Base-by-base conservation (phyloP, 345 rosid species). In the Eucalyptus tenuipes region DNA sequence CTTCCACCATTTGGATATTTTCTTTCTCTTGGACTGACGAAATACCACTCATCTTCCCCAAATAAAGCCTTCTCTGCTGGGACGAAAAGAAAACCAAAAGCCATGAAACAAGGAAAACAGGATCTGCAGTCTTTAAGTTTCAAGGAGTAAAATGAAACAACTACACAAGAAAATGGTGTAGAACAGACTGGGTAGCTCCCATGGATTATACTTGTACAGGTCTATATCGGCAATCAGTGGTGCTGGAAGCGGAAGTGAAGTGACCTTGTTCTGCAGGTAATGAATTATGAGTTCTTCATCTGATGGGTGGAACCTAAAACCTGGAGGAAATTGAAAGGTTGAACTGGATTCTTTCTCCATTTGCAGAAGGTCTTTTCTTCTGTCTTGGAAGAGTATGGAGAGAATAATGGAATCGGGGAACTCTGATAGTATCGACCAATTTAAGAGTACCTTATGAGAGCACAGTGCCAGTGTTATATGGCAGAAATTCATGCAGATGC, bases 21-120 rank as follows among this genome's bases (percentile, higher is more conserved):
- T 75, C 93, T 86, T 42, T 92, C 92, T 87, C 93, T 89, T 25
- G 95, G 96, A 88, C 94, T 95, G 87, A 96, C 94, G 88, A 95
- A 95, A 88, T 91, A 95, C 97, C 97, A 94, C 88, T 95, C 97
- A 42, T 94, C 89, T 53, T 95, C 95, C 49, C 96, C 96, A 89
- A 94, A 96, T 92, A 93, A 91, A 53, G 99, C 97, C 88, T 94
- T 93, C 49, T 93, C 99, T 96, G 93, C 68, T 22, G 47, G 84
- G 47, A 75, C 8, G 2, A 75, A 75, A 75, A 33, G 81, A 89
- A 66, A 88, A 29, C 86, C 49, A 17, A 27, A 29, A 52, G 45
- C n/a, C 80, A 59, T 27, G 42, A 48, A 85, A 11, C 31, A 33
- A 44, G 33, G 11, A 87, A 37, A 22, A 88, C 52, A 40, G 84